A percentile compares a stretch with the other conserved stretches of the same genome.
phyloP scores from a whole-genome alignment of 2,329 filamentous ascomycete genomes.

The Aquanectria penicillioides region DNA sequence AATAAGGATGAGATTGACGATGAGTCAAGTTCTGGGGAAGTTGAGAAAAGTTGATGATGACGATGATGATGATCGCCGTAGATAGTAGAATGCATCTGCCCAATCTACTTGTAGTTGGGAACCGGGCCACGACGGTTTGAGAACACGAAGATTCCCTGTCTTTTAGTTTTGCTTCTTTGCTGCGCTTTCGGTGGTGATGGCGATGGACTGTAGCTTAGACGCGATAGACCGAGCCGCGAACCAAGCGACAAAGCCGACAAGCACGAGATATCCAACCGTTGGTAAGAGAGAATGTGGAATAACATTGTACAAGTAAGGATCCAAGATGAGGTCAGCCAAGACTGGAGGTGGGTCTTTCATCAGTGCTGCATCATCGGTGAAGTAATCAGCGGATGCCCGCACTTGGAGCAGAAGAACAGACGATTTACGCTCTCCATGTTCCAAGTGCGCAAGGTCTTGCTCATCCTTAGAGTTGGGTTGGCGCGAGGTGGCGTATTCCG shows the following conservation, averaged over 20 bases:
- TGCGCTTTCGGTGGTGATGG: slow-evolving; percentile 33
- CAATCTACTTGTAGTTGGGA: slow-evolving; percentile 28
- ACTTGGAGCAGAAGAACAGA: slow-evolving; percentile 79
- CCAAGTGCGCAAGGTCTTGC: slow-evolving; percentile 14
- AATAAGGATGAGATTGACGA: slow-evolving; percentile 28
- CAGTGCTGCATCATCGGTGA: slow-evolving; percentile 75
- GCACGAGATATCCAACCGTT: slow-evolving; percentile 73
- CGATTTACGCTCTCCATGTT: slow-evolving; percentile 37
- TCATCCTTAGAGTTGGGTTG: slow-evolving; percentile 45
- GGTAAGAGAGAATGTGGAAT: slow-evolving; percentile 82
- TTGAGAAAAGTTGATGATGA: slow-evolving; percentile 11
- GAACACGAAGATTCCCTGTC: slow-evolving; percentile 18
- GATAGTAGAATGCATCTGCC: slow-evolving; percentile 43
- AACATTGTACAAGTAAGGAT: slow-evolving; percentile 83
- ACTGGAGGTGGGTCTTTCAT: slow-evolving; percentile 82
- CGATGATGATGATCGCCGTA: slow-evolving; percentile 38
- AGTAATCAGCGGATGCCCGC: slow-evolving; percentile 84
- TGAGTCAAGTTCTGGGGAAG: slow-evolving; percentile 12
- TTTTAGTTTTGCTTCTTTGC: slow-evolving; percentile 52
- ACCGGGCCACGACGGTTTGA: slow-evolving; percentile 20
- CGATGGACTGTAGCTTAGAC: slow-evolving; percentile 42
- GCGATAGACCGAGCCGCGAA: slow-evolving; percentile 52
- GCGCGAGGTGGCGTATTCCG: slow-evolving; percentile 66
- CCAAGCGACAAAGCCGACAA: slow-evolving; percentile 64
- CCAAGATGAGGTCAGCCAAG: slow-evolving; percentile 82